phyloP scores from a whole-genome alignment of 2,329 filamentous ascomycete species.

The Orbilia javanica region DNA sequence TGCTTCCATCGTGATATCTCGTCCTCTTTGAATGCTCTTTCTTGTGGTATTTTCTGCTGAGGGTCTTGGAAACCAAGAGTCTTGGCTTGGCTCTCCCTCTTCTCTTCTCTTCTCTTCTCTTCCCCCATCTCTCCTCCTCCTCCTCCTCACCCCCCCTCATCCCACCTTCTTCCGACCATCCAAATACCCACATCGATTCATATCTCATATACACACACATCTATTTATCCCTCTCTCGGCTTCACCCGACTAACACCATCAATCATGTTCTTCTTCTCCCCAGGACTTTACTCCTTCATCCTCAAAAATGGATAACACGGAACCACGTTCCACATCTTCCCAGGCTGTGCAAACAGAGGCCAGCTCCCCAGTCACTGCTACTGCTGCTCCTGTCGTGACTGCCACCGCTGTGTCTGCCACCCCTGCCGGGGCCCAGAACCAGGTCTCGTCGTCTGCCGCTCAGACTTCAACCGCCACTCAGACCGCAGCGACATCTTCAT shows the following conservation, averaged over 20 bases:
- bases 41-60: slow-evolving; percentile 57
- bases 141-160: neutral
- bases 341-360: slow-evolving; percentile 60
- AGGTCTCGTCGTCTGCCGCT: slow-evolving; percentile 31
- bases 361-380: slow-evolving; percentile 32
- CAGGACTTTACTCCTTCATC: neutral
- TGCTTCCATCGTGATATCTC: slow-evolving; percentile 19
- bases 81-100: slow-evolving; percentile 48
- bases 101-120: neutral
- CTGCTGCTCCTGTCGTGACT: slow-evolving; percentile 50
- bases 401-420: slow-evolving; percentile 30
- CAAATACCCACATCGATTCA: too few species aligned
- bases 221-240: too few species aligned
- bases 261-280: neutral
- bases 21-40: slow-evolving; percentile 28
- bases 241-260: neutral
- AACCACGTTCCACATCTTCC: slow-evolving; percentile 58
- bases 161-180: slow-evolving; percentile 17
- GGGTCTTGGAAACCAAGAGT: slow-evolving; percentile 58
- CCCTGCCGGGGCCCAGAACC: slow-evolving; percentile 19
- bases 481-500: slow-evolving; percentile 16
- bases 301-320: slow-evolving; percentile 44
- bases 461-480: slow-evolving; percentile 48
- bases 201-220: too few species aligned
- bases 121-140: neutral